phyloP scores from a whole-genome alignment of 2,329 filamentous ascomycete genomes.

The Colletotrichum tropicicola region DNA sequence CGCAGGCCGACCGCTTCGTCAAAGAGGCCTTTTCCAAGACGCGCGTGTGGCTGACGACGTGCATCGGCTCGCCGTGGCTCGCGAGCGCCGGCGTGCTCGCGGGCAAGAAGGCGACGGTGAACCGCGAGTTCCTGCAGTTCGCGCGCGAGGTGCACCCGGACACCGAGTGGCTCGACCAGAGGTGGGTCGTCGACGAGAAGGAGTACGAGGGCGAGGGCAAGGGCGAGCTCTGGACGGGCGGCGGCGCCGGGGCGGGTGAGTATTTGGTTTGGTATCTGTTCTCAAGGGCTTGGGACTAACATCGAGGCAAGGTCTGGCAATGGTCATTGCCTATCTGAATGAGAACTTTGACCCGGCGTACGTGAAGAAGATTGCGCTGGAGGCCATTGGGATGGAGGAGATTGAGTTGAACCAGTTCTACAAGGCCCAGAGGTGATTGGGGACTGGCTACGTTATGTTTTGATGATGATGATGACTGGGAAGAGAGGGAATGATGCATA shows the following conservation, averaged over 20 bases:
- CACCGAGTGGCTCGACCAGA: constrained; percentile 46
- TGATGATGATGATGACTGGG: not conserved
- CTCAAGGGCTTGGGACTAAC: not conserved
- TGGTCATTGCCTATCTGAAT: constrained; percentile 21
- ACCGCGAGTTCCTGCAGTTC: constrained; percentile 38
- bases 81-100: constrained; percentile 45
- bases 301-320: not conserved
- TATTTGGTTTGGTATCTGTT: not conserved
- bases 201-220: constrained; percentile 34
- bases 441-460: too few relatives aligned
- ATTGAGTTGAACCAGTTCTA: constrained; percentile 25
- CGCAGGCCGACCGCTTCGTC: constrained; percentile 44
- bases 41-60: constrained; percentile 46
- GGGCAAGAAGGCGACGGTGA: constrained; percentile 49
- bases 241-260: constrained; percentile 46
- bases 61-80: constrained; percentile 48
- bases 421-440: not conserved
- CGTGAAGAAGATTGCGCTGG: constrained; percentile 14
- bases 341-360: constrained; percentile 20
- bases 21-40: constrained; percentile 44
- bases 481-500: too few relatives aligned
- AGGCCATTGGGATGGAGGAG: constrained; percentile 8
- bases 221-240: constrained; percentile 47
- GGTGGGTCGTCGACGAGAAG: constrained; percentile 49
- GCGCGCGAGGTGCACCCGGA: constrained; percentile 41